A percentile compares a stretch with the other conserved stretches of the same genome.
These are phyloP conservation scores for Aspergillus nidulans DNA, from an alignment of 495 filamentous ascomycete genomes.

Conservation along the genomic window DNA sequence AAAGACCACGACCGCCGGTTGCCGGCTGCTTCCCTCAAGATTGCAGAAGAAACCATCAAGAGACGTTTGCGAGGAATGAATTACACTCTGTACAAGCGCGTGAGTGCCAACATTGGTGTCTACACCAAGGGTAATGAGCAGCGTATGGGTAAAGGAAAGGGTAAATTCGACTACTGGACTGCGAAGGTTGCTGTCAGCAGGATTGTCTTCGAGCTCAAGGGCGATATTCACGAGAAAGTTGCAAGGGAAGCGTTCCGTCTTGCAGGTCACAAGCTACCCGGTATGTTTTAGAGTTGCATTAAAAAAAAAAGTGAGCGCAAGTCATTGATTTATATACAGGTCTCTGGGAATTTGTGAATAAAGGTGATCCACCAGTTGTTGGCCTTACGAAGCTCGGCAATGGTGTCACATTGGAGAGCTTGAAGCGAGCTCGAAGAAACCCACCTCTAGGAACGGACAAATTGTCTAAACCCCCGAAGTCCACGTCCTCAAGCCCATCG, in stretches of 20 bases:
- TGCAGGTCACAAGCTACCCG: conserved; percentile 92
- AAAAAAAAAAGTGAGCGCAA: conserved; percentile 9
- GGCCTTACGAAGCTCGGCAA: conserved; percentile 85
- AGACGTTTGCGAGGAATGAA: conserved; percentile 83
- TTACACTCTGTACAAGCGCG: conserved; percentile 85
- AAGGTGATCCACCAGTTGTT: conserved; percentile 85
- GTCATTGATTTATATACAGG: conserved; percentile 49
- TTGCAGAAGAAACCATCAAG: conserved; percentile 90
- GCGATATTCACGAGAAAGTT: conserved; percentile 89
- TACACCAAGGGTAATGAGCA: conserved; percentile 93
- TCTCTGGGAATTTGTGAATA: conserved; percentile 88
- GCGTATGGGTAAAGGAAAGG: conserved; percentile 99
- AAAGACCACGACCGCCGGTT: conserved; percentile 88
- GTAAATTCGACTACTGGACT: conserved; percentile 95
- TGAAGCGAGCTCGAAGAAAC: conserved; percentile 71
- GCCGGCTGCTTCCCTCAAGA: conserved; percentile 78
- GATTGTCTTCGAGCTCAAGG: conserved; percentile 88
- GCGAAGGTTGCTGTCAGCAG: conserved; percentile 79
- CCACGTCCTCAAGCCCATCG: conserved; percentile 33
- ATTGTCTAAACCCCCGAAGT: conserved; percentile 30
- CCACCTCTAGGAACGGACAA: conserved; percentile 46
- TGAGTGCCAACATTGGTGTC: conserved; percentile 88
- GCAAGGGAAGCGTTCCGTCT: conserved; percentile 90
- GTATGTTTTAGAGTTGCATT: conserved; percentile 47
- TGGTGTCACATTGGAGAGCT: conserved; percentile 72